phyloP scores from a whole-genome alignment of 2,329 filamentous ascomycete genomes.

The Cercospora berteroae region DNA sequence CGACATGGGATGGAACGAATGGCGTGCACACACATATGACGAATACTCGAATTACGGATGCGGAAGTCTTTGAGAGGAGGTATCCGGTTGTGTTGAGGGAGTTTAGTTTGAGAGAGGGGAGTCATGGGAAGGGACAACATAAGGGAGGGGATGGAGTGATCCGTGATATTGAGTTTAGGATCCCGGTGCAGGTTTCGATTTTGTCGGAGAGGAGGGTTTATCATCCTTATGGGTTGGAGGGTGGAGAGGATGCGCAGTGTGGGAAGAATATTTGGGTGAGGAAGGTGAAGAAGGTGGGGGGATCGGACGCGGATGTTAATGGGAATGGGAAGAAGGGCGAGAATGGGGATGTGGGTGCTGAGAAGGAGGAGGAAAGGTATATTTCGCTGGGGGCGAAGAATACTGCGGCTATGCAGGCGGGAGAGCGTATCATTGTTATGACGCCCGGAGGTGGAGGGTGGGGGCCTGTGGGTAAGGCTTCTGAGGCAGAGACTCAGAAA shows the following conservation, averaged over 20 bases:
- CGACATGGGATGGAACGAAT: constrained; percentile 68
- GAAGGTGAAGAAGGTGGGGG: constrained; percentile 52
- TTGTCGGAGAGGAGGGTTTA: constrained; percentile 74
- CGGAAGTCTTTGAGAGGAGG: constrained; percentile 73
- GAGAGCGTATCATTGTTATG: constrained; percentile 73
- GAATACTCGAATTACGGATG: constrained; percentile 79
- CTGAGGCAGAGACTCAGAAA: constrained; percentile 40
- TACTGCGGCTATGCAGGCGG: constrained; percentile 70
- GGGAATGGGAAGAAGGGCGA: constrained; percentile 18
- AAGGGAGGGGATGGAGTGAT: constrained; percentile 74
- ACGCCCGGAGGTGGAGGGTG: constrained; percentile 80
- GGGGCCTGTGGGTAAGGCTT: constrained; percentile 62
- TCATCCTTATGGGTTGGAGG: constrained; percentile 77
- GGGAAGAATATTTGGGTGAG: constrained; percentile 88
- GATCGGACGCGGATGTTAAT: constrained; percentile 32
- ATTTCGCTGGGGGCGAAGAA: constrained; percentile 80
- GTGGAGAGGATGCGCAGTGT: constrained; percentile 73
- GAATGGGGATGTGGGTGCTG: constrained; percentile 16
- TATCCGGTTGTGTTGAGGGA: constrained; percentile 72
- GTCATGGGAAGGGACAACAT: constrained; percentile 64
- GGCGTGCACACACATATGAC: constrained; percentile 86
- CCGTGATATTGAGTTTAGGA: constrained; percentile 76
- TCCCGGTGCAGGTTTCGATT: constrained; percentile 75
- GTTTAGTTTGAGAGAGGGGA: constrained; percentile 63
- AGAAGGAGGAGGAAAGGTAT: constrained; percentile 47